Percentiles rank a stretch among this genome's conserved stretches.
These are phyloP conservation scores for Linnemannia hyalina DNA, from an alignment of 192 early-diverging fungal genomes.

Conservation along the genomic window DNA sequence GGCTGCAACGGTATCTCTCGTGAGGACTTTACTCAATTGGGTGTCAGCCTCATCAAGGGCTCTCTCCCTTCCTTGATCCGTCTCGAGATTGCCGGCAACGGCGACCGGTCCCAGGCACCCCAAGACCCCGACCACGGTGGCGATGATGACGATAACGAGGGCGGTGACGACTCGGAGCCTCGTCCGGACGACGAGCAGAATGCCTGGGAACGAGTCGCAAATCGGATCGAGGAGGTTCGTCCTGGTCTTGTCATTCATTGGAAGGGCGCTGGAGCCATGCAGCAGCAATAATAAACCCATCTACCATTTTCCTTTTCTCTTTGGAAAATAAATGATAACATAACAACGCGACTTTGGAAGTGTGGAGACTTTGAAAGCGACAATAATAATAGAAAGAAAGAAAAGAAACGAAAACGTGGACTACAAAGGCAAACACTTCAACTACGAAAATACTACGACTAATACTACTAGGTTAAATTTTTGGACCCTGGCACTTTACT, in stretches of 20 bases:
- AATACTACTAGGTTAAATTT: background rate
- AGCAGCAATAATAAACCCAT: slow-evolving; percentile 12
- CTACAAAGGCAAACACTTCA: background rate
- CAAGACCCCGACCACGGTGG: background rate
- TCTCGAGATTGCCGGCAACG: slow-evolving; percentile 66
- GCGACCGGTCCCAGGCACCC: slow-evolving; percentile 37
- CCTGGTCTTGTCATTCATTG: slow-evolving; percentile 57
- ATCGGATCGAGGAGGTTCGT: slow-evolving; percentile 48
- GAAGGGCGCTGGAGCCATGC: slow-evolving; percentile 54
- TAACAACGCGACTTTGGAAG: too few relatives aligned
- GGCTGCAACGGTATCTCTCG: slow-evolving; percentile 61
- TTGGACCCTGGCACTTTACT: background rate
- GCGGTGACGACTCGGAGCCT: slow-evolving; percentile 4
- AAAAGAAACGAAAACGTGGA: too few relatives aligned
- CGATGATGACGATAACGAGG: slow-evolving; percentile 40
- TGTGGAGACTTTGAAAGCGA: too few relatives aligned
- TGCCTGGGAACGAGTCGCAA: slow-evolving; percentile 56
- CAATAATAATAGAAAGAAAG: too few relatives aligned
- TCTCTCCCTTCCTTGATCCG: slow-evolving; percentile 52
- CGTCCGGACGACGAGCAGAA: slow-evolving; percentile 37
- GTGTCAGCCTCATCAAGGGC: slow-evolving; percentile 52
- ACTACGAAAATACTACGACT: background rate
- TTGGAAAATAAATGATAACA: background rate
- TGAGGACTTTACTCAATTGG: slow-evolving; percentile 58
- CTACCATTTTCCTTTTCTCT: background rate